Percentiles rank a stretch among this genome's conserved stretches.
Evolutionary conservation across 1,139 yeast species (phyloP).

Genomic region (Magnusiomyces ingens): DNA sequence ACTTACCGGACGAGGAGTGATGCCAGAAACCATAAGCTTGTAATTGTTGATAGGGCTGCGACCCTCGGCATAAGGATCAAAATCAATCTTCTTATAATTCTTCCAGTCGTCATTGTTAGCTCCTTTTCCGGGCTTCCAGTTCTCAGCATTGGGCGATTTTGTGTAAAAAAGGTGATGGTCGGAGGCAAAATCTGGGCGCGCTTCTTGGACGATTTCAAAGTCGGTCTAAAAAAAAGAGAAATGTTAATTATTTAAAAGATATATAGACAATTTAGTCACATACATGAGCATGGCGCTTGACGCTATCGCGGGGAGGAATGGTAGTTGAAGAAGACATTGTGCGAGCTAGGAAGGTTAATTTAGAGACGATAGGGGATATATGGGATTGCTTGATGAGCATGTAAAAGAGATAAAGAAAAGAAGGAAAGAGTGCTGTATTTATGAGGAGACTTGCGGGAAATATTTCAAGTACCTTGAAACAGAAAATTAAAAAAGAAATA

Average conservation of each 20-base stretch:
- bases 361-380: no score
- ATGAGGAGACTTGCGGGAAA: no score
- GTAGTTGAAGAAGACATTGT: background rate
- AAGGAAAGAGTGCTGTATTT: no score
- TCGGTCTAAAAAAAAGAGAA: background rate
- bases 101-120: constrained; percentile 38
- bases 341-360: no score
- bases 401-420: no score
- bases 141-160: constrained; percentile 24
- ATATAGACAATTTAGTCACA: background rate
- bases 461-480: no score
- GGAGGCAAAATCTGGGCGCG: constrained; percentile 23
- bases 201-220: constrained; percentile 17
- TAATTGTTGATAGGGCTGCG: constrained; percentile 44
- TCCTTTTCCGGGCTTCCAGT: constrained; percentile 48
- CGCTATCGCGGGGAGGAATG: background rate
- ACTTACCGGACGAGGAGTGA: constrained; percentile 47
- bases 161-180: constrained; percentile 17
- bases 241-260: background rate
- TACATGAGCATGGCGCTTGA: background rate
- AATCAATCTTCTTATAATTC: constrained; percentile 38
- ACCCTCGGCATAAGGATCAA: constrained; percentile 46
- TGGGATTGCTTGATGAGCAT: no score
- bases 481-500: no score
- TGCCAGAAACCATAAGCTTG: constrained; percentile 43